Base-by-base conservation (phyloP, 495 filamentous ascomycete species). In the Hyphodiscus hymeniophilus region DNA sequence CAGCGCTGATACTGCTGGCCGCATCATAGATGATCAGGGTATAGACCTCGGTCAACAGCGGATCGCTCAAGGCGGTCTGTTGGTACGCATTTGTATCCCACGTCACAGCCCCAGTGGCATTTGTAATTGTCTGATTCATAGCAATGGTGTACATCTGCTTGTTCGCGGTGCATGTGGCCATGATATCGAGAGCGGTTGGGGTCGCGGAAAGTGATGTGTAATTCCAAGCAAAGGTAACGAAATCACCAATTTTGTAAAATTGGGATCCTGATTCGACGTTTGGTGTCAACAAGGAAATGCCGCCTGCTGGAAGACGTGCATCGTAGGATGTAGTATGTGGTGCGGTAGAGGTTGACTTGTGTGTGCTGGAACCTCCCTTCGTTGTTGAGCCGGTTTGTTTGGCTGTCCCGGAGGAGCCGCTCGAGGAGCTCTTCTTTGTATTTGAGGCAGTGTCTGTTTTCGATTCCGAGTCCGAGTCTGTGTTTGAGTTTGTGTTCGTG, bases 141-240 rank as follows among this genome's bases (percentile, higher is more conserved):
- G 79, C 69, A 40, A 90, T 67, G 3, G 84, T 86, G 58, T 87
- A 90, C 18, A 73, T 77, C 30, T 66, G 67, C 34, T 70, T 64
- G 63, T 85, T 84, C 43, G 67, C 60, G 31, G 78, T 80, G 78
- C 87, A 94, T 20, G 79, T 82, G 10, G 92, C 85, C 24, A 92
- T 66, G 3, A 96, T 77, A 55, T 98, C 85, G 55, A 98, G 66
- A 24, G 78, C 82, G 2, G 77, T 80, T 0, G 92, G 92, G 0
- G 80, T 83, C 15, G 80, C 80, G 23, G 76, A 75, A 32, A 98
- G 70, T 36, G 84, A 88, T 1, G 92, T 98, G 69, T 95, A 97
- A 66, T 96, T 96, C 90, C 91, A 98, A 0, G 69, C 81, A 64
- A 91, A 91, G 1, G 89, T 95, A 13, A 95, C 71, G 45, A 74